Percentiles rank a stretch among this genome's conserved stretches.
phyloP scores from a whole-genome alignment of 495 filamentous ascomycete species.

The Penicillium waksmanii region DNA sequence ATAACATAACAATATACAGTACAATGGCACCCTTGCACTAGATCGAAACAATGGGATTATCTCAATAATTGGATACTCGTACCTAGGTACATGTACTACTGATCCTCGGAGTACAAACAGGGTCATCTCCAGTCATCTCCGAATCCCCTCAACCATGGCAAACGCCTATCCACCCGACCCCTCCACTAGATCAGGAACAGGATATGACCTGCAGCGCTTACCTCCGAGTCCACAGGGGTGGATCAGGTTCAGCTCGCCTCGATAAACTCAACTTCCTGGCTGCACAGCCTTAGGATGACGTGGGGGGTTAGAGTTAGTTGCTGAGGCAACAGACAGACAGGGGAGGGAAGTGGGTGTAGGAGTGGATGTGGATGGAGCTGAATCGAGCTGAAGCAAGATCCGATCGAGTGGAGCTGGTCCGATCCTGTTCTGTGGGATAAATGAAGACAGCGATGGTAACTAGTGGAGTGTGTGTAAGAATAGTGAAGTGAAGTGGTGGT shows the following conservation, averaged over 20 bases:
- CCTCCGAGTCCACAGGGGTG: conserved; percentile 8
- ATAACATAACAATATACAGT: too few species aligned
- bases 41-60: too few species aligned
- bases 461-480: too few species aligned
- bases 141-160: not conserved
- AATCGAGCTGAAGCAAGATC: conserved; percentile 22
- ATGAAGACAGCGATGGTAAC: not conserved
- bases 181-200: conserved; percentile 10
- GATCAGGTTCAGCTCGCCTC: conserved; percentile 24
- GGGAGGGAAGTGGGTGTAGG: conserved; percentile 11
- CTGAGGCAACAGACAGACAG: conserved; percentile 32
- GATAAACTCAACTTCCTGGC: conserved; percentile 12
- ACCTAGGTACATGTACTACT: too few species aligned
- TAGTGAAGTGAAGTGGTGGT: too few species aligned
- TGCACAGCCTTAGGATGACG: conserved; percentile 28
- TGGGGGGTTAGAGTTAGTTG: conserved; percentile 37
- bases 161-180: not conserved
- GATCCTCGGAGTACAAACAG: too few species aligned
- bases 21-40: too few species aligned
- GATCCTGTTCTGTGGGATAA: conserved; percentile 12
- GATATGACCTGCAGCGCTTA: conserved; percentile 25
- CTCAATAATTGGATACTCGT: too few species aligned
- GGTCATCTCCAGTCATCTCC: not conserved
- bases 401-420: conserved; percentile 28
- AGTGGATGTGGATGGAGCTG: conserved; percentile 7